Base-by-base conservation (phyloP, 139 green algal species). In the Coelastrella sp. region DNA sequence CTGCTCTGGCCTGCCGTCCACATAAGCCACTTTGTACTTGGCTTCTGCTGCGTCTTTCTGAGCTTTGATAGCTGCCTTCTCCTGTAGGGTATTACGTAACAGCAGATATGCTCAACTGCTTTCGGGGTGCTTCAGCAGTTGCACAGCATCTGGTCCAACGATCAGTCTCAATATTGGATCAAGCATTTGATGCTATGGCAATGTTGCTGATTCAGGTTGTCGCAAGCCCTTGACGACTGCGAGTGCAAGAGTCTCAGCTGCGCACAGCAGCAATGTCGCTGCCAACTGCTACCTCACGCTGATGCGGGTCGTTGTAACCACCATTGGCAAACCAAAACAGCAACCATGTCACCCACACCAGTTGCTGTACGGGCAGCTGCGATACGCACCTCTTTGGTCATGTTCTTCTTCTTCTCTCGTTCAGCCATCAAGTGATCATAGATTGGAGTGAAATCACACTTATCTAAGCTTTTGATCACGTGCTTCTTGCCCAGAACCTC, bases 371-470 rank as follows among this genome's bases (percentile, higher is more conserved):
- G 45, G 8, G 45, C 8, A 53, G 83, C 60, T 67, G 40, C n/a
- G 50, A 25, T 43, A 2, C 90, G 0, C 81, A 97, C 96, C 92
- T 99, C 97, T 83, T 96, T 98, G 45, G 88, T 94, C 76, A 98
- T 86, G 1, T 64, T 32, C 89, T 98, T 98, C 89, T 99, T 99
- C 41, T 88, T 88, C 72, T 99, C 98, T 8, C 96, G 92, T 90
- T 98, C 91, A 23, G 90, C 90, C 87, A 97, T 91, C 83, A 95
- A 88, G 67, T 91, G 95, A 41, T 99, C 91, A 83, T 96, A 98
- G 63, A 99, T 99, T 43, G 96, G 94, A 11, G 87, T 96, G 91
- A 99, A 99, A 90, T 99, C 95, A 88, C 96, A 98, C 89, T 97
- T 96, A 1, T 95, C 88, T 13, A 99, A 90, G 13, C 41, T 50